These are phyloP conservation scores for Penicillium chermesinum DNA, from an alignment of 495 filamentous ascomycete genomes.

Conservation along the genomic window DNA sequence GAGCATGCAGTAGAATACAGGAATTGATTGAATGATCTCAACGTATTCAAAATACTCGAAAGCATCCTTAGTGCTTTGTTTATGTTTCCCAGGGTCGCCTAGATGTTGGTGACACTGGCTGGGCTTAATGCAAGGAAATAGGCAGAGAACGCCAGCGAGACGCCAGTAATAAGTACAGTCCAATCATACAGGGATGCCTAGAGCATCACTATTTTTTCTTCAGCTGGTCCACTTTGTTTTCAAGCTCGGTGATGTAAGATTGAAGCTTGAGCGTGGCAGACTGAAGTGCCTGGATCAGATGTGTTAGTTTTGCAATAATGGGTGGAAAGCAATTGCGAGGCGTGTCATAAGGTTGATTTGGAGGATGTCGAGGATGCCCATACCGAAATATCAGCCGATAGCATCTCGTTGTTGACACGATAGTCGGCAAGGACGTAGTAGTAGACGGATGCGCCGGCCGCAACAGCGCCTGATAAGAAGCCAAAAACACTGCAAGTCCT, in stretches of 20 bases:
- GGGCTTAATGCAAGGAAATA: not conserved
- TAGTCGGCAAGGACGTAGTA: constrained; percentile 92
- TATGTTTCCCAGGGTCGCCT: too few species aligned
- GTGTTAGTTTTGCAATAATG: too few species aligned
- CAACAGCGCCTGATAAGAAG: constrained; percentile 81
- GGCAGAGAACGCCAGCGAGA: not conserved
- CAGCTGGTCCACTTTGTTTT: constrained; percentile 71
- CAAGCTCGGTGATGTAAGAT: constrained; percentile 72
- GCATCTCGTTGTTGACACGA: constrained; percentile 83
- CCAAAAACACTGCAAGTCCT: constrained; percentile 75
- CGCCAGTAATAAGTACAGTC: constrained; percentile 7
- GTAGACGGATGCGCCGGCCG: constrained; percentile 77
- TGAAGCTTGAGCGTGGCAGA: constrained; percentile 79
- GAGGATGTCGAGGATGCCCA: constrained; percentile 31
- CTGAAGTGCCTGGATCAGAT: constrained; percentile 90
- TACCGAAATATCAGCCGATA: constrained; percentile 96
- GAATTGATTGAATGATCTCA: too few species aligned
- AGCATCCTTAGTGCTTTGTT: too few species aligned
- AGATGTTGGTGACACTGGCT: not conserved
- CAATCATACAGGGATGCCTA: not conserved
- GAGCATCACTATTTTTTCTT: constrained; percentile 50
- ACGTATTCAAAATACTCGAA: too few species aligned
- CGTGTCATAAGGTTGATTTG: too few species aligned
- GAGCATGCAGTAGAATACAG: not conserved
- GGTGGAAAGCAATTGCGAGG: too few species aligned